Evolutionary conservation across 805 yeast species (phyloP).

Genomic region (Cyberlindnera americana): DNA sequence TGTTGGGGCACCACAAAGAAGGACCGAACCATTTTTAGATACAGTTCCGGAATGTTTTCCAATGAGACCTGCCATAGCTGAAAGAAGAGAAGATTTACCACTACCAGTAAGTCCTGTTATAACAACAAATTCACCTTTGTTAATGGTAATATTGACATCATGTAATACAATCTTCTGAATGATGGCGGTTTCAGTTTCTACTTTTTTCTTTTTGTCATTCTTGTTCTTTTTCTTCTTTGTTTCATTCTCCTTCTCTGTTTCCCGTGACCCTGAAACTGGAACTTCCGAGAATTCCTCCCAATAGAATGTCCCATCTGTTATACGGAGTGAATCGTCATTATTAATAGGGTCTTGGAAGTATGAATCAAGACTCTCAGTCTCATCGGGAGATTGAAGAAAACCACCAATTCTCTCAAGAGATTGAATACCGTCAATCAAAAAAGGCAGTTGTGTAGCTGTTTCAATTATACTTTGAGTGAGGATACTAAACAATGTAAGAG

Average conservation of each 20-base stretch:
- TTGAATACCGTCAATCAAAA: slow-evolving; percentile 57
- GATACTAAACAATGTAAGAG: slow-evolving; percentile 62
- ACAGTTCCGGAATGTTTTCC: slow-evolving; percentile 44
- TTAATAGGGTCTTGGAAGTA: slow-evolving; percentile 30
- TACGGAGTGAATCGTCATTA: slow-evolving; percentile 40
- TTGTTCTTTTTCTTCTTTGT: neutral
- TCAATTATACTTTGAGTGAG: slow-evolving; percentile 52
- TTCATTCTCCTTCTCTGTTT: neutral
- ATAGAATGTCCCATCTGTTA: slow-evolving; percentile 39
- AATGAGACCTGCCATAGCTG: slow-evolving; percentile 37
- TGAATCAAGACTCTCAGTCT: neutral
- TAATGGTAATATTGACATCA: neutral
- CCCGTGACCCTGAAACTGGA: no score
- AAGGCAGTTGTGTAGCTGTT: slow-evolving; percentile 55
- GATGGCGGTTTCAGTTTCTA: neutral
- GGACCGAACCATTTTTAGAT: slow-evolving; percentile 42
- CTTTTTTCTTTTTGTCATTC: neutral
- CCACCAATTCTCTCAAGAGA: slow-evolving; percentile 57
- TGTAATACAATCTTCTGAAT: neutral
- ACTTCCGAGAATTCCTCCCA: slow-evolving; percentile 49
- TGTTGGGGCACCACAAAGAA: slow-evolving; percentile 67
- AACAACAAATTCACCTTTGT: slow-evolving; percentile 7
- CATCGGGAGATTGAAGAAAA: slow-evolving; percentile 42
- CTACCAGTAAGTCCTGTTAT: slow-evolving; percentile 46
- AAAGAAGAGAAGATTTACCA: slow-evolving; percentile 42